A percentile compares a stretch with the other conserved stretches of the same genome.
These are phyloP conservation scores for Carex myosuroides DNA, from an alignment of 176 grass and related monocot genomes.

Conservation along the genomic window DNA sequence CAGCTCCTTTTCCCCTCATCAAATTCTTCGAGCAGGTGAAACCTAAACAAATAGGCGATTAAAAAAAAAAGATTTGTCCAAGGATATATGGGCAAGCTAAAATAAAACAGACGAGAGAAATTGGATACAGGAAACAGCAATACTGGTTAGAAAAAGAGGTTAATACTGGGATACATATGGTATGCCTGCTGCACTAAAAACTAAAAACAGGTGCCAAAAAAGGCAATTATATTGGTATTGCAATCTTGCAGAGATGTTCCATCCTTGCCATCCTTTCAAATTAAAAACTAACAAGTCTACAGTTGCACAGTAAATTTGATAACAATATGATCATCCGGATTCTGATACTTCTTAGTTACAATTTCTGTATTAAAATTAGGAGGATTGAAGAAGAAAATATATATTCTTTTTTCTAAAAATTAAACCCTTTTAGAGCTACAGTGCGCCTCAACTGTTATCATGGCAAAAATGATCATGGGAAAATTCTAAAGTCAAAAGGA, in stretches of 20 bases:
- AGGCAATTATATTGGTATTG: background rate
- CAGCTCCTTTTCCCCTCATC: conserved; percentile 98
- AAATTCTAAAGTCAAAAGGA: background rate
- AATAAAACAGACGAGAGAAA: background rate
- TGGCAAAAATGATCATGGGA: background rate
- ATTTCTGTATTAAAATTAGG: background rate
- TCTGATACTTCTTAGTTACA: background rate
- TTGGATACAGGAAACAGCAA: background rate
- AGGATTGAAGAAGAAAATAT: background rate
- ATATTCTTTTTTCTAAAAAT: background rate
- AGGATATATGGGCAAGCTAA: background rate
- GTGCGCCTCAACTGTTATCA: background rate
- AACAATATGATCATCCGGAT: background rate
- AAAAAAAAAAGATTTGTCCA: background rate
- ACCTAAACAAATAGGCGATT: conserved; percentile 40
- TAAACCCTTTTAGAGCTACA: background rate
- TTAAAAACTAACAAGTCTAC: background rate
- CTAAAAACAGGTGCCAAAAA: background rate
- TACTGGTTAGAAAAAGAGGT: background rate
- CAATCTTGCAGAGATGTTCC: background rate
- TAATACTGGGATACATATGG: background rate
- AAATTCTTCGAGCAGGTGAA: conserved; percentile 94
- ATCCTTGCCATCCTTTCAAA: background rate
- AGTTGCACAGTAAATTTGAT: background rate
- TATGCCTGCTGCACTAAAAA: background rate